Conservation (phyloP, 164 flowering plant genomes). For the Santalum album region DNA sequence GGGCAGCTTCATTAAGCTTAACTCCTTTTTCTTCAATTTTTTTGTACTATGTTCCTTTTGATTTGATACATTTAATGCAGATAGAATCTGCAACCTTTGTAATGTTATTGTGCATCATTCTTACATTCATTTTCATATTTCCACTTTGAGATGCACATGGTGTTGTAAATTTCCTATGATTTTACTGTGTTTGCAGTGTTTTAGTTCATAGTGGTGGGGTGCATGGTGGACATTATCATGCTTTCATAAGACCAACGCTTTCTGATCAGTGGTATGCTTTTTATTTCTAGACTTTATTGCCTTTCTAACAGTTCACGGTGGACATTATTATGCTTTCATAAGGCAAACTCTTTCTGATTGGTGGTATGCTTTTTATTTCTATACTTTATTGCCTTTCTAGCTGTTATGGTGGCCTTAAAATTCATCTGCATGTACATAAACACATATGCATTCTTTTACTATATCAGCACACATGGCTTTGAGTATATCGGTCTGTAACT, state of each 20-base stretch:
- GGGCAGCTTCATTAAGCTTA: no score
- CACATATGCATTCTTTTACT: no score
- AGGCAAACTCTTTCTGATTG: constrained; percentile 39
- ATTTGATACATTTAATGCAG: no score
- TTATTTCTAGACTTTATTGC: background rate
- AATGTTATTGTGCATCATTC: no score
- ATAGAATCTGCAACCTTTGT: no score
- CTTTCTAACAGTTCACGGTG: constrained; percentile 28
- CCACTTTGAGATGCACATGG: no score
- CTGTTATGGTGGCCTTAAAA: constrained; percentile 50
- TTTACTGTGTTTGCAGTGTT: constrained; percentile 25
- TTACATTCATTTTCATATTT: no score
- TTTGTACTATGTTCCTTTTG: no score
- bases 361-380: constrained; percentile 20
- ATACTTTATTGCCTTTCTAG: background rate
- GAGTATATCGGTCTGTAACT: no score
- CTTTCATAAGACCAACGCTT: constrained; percentile 40
- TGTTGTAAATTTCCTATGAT: background rate
- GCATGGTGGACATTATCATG: constrained; percentile 45
- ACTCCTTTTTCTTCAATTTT: no score
- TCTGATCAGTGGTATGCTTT: constrained; percentile 33
- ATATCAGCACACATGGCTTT: no score
- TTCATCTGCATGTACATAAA: no score
- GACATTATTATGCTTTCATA: constrained; percentile 43
- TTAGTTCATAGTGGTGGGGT: constrained; percentile 48